Conservation (phyloP, 192 early-diverging fungal species). For the Gaertneriomyces semiglobifer region DNA sequence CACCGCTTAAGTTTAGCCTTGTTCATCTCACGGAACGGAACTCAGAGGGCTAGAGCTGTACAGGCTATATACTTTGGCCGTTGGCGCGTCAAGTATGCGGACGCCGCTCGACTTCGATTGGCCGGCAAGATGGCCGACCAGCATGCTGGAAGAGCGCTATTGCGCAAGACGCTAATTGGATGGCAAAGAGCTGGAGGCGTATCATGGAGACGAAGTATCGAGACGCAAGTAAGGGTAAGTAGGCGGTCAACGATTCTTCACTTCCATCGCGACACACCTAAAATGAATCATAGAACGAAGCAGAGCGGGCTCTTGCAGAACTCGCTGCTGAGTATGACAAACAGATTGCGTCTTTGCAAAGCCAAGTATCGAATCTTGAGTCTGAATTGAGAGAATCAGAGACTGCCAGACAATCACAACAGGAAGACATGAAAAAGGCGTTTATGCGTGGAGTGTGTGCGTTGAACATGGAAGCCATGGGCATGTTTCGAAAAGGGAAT, state of each 20-base stretch:
- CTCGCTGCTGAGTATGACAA: conserved; percentile 37
- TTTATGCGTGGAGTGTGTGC: conserved; percentile 48
- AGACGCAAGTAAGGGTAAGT: conserved; percentile 31
- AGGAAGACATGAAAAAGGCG: conserved; percentile 47
- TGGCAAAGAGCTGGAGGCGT: conserved; percentile 42
- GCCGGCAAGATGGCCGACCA: conserved; percentile 23
- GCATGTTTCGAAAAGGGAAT: conserved; percentile 30
- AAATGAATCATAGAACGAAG: conserved; percentile 30
- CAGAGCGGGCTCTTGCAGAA: conserved; percentile 34
- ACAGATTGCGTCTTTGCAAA: conserved; percentile 17
- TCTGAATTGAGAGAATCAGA: conserved; percentile 21
- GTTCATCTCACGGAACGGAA: neutral
- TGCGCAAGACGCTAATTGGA: conserved; percentile 26
- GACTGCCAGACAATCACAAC: conserved; percentile 23
- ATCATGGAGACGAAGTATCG: conserved; percentile 35
- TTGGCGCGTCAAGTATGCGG: conserved; percentile 35
- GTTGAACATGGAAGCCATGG: conserved; percentile 51
- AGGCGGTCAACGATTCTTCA: neutral
- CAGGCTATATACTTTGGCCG: conserved; percentile 16
- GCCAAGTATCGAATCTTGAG: conserved; percentile 12
- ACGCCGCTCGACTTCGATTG: conserved; percentile 18
- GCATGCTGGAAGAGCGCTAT: neutral
- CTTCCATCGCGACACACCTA: neutral
- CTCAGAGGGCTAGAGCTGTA: neutral
- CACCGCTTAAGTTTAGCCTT: neutral